A percentile compares a stretch with the other conserved stretches of the same genome.
phyloP scores from a whole-genome alignment of 192 early-diverging fungal genomes.

The Entophlyctis helioformis region DNA sequence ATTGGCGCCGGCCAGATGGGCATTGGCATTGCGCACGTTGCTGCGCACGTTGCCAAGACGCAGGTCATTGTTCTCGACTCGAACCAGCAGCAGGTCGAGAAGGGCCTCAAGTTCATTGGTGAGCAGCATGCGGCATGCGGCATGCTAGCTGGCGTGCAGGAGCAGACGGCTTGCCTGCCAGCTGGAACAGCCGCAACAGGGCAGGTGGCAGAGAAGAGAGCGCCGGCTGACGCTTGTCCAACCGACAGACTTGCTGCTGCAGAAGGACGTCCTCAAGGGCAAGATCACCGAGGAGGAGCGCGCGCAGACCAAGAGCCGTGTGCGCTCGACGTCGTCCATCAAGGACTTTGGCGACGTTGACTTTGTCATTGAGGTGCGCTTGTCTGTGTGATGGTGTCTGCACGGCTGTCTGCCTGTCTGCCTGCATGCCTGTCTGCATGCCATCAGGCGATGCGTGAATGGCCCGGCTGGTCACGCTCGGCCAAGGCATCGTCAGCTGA shows the following conservation, averaged over 20 bases:
- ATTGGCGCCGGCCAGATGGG: conserved; percentile 95
- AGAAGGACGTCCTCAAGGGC: conserved; percentile 84
- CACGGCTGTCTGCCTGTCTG: not conserved
- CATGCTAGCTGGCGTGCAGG: not conserved
- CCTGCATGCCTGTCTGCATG: not conserved
- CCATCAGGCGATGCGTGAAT: no score
- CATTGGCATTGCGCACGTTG: conserved; percentile 71
- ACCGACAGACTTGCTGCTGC: conserved; percentile 71
- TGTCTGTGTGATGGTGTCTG: not conserved
- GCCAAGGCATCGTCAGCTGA: no score
- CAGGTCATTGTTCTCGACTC: conserved; percentile 70
- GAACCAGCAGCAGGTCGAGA: conserved; percentile 60
- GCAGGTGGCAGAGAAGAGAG: no score
- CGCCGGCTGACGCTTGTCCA: no score
- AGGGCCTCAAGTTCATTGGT: conserved; percentile 76
- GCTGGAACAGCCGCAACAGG: no score
- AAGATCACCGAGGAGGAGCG: conserved; percentile 70
- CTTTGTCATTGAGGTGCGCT: conserved; percentile 72
- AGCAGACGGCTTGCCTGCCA: no score
- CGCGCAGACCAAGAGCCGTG: conserved; percentile 42
- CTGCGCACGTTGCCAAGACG: conserved; percentile 67
- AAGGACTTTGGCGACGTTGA: conserved; percentile 53
- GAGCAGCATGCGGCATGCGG: conserved; percentile 1
- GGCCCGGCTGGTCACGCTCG: no score
- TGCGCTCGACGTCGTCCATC: conserved; percentile 49